Percentiles rank a stretch among this genome's conserved stretches.
phyloP scores from a whole-genome alignment of 2,329 filamentous ascomycete genomes.

The Annulohypoxylon truncatum region DNA sequence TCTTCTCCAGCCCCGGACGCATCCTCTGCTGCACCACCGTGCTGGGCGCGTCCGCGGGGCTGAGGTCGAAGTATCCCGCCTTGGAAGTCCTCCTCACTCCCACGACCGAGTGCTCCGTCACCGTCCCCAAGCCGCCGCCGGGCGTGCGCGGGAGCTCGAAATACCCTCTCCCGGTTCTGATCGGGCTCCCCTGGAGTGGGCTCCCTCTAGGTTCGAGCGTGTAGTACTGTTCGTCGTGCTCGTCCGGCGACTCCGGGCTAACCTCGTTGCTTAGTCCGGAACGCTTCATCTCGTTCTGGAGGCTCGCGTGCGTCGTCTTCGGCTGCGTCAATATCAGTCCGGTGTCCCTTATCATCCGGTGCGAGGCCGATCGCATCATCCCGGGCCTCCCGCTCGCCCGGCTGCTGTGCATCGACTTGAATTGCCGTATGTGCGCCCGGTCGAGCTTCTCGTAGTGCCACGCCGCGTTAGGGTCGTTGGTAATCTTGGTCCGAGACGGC shows the following conservation, averaged over 20 bases:
- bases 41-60: conserved; percentile 4
- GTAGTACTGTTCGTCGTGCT: conserved; percentile 26
- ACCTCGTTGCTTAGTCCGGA: conserved; percentile 15
- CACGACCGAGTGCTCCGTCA: conserved; percentile 26
- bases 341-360: conserved; percentile 19
- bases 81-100: conserved; percentile 15
- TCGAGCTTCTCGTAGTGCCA: conserved; percentile 45
- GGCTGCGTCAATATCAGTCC: conserved; percentile 32
- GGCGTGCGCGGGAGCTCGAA: conserved; percentile 21
- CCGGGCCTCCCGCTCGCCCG: conserved; percentile 4
- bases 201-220: conserved; percentile 30
- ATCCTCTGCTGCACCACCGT: neutral
- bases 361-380: conserved; percentile 16
- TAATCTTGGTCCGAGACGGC: conserved; percentile 2
- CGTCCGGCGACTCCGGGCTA: conserved; percentile 11
- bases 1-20: conserved; percentile 9
- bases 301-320: conserved; percentile 33
- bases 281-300: neutral
- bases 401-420: conserved; percentile 26
- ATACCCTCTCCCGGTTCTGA: conserved; percentile 4
- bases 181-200: neutral
- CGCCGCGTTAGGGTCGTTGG: conserved; percentile 26
- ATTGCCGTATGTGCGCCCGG: conserved; percentile 25
- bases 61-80: conserved; percentile 21
- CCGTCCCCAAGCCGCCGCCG: conserved; percentile 15